Base-by-base conservation (phyloP, 352 stramenopile genomes). In the Paralagenidium karlingii region DNA sequence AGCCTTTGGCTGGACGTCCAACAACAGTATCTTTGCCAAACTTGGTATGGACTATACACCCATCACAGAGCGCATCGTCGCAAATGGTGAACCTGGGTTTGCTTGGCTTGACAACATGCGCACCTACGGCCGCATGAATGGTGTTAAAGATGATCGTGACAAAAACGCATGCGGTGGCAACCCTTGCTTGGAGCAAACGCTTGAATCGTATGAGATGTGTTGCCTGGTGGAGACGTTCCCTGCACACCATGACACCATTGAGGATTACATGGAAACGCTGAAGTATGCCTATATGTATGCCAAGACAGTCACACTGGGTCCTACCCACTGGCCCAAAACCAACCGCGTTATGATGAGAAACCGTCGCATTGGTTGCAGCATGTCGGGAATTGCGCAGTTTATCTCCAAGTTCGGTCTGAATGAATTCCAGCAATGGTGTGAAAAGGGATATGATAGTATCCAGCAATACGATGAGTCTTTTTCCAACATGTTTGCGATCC, bases 101-200 rank as follows among this genome's bases (percentile, higher is more conserved):
- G 85, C 83, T n/a, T 97, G 88, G 88, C 61, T 97, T 11, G 74
- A 95, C 25, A 97, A 97, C 51, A 96, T 97, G 88, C 73, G 69
- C 18, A 49, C 59, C 15, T 97, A 83, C 40, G 77, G 82, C 3
- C 68, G 88, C 27, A 96, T 97, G 85, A 82, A 83, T 36, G 84
- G 80, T 22, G 38, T 75, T 8, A 63, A 62, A 24, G 77, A 97
- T 45, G 38, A 83, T 40, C 70, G 76, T 13, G 88, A 97, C 45
- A 30, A 43, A 18, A 62, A 77, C n/a, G 80, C 83, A 3, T 60
- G 57, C 3, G 88, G 87, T 13, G 84, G 88, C 34, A 96, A 97
- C 46, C 87, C 88, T 12, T 97, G 87, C 40, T 53, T 97, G 13
- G 88, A 97, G 58, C 86, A 96, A 32, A 84, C 71, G 2, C 59